Conservation (phyloP, 176 grass and related monocot species). For the Lolium rigidum region DNA sequence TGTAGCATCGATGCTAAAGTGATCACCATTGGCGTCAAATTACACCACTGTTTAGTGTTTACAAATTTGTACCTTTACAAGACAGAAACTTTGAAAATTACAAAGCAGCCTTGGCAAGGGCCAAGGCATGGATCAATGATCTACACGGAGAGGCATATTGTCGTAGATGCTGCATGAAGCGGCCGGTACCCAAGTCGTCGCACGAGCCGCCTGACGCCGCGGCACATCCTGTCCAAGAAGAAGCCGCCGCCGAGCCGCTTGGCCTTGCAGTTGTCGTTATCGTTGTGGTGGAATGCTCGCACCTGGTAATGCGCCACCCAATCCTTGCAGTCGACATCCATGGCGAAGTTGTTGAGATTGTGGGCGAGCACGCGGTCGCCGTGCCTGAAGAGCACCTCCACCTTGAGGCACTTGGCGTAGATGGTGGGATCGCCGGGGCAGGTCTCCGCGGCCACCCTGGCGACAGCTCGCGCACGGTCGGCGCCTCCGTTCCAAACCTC, state of each 20-base stretch:
- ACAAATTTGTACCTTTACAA: background rate
- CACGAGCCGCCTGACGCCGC: background rate
- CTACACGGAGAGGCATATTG: too few species aligned
- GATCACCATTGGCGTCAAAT: background rate
- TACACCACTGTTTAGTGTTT: background rate
- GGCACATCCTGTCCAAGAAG: background rate
- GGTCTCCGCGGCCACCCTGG: background rate
- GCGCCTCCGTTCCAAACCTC: background rate
- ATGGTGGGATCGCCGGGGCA: constrained; percentile 1
- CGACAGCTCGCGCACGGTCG: background rate
- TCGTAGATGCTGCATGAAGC: background rate
- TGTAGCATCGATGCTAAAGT: background rate
- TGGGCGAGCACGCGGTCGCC: background rate
- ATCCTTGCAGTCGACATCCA: background rate
- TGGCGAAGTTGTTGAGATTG: background rate
- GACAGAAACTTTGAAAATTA: background rate
- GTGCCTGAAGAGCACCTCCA: background rate
- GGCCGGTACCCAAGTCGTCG: background rate
- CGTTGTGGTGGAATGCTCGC: background rate
- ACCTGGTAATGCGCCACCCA: background rate
- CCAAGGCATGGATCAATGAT: background rate
- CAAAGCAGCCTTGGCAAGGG: background rate
- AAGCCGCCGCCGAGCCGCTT: background rate
- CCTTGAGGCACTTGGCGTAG: constrained; percentile 26
- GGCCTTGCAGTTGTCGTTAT: background rate